Evolutionary conservation across 768 basidiomycete species (phyloP), one percentile per base, ranked within the genome.

Genomic region (Naganishia friedmannii): DNA sequence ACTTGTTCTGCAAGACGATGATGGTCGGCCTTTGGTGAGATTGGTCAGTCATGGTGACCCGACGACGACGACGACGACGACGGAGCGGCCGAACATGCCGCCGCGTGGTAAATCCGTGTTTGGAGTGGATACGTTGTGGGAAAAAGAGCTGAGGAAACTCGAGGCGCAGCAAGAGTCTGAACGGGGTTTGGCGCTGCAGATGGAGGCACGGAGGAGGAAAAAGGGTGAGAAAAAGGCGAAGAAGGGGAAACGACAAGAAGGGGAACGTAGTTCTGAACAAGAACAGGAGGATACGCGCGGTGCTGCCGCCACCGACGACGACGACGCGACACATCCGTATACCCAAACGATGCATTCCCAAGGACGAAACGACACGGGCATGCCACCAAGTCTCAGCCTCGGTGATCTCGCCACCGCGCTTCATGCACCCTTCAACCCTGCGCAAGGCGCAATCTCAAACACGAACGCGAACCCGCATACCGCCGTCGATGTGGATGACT

Each of bases 101-200:
- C 34, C 34, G 0, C 84, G 82, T 51, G 86, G 85, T 46, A 86
- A 86, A 69, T 93, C 92, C n/a, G 91, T 94, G 12, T 96, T 95
- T 76, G 93, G 93, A 1, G 89, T 91, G 0, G 93, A 96, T 79
- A 90, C 89, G n/a, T 76, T 95, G 12, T 95, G 93, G 93, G 90
- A 94, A 77, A 85, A 87, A 48, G 93, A 96, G 80, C 86, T 93
- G 84, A 86, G 81, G 21, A 95, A 91, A 79, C 83, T 95, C 65
- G 86, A 86, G 72, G 84, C 87, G 70, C 90, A 93, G 0, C 89
- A 95, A 78, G 88, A 86, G 15, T 78, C 75, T 65, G 92, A 93
- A 77, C 85, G 83, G 67, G 66, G 1, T 19, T 54, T 39, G n/a
- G 54, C 54, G 9, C 1, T 15, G 13, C 29, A 26, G 31, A n/a